Evolutionary conservation across 352 stramenopile species (phyloP).

Genomic region (Globisporangium camurandrum): DNA sequence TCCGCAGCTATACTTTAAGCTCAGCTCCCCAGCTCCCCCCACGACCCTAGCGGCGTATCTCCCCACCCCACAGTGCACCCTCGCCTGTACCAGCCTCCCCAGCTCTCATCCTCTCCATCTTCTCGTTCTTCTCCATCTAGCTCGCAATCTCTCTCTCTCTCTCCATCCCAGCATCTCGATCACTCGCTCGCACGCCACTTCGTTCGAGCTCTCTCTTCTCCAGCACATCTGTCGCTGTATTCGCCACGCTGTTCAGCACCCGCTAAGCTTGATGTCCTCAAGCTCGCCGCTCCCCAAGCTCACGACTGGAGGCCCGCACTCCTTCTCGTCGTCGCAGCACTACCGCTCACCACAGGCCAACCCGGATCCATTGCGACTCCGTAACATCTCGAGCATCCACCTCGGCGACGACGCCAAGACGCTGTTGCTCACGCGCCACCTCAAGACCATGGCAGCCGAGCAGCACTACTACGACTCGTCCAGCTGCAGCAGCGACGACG

Average conservation of each 20-base stretch:
- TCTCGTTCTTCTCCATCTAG: neutral
- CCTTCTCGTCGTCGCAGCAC: conserved; percentile 24
- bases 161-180: neutral
- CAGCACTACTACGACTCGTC: conserved; percentile 11
- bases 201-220: neutral
- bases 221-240: conserved; percentile 3
- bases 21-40: conserved; percentile 3
- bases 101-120: conserved; percentile 3
- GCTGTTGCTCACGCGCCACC: conserved; percentile 24
- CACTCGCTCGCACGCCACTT: neutral
- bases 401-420: conserved; percentile 28
- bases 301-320: conserved; percentile 22
- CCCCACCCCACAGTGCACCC: conserved; percentile 9
- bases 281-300: conserved; percentile 21
- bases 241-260: neutral
- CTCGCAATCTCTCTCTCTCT: neutral
- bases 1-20: conserved; percentile 17
- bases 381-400: conserved; percentile 26
- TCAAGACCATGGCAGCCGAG: conserved; percentile 29
- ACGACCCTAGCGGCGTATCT: conserved; percentile 21
- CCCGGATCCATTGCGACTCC: conserved; percentile 10
- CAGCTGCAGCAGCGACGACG: conserved; percentile 13
- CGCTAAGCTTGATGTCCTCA: conserved; percentile 30
- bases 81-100: conserved; percentile 12
- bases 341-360: conserved; percentile 26